These are phyloP conservation scores for Epicoccum nigrum DNA, from an alignment of 2,329 filamentous ascomycete species.

Conservation along the genomic window DNA sequence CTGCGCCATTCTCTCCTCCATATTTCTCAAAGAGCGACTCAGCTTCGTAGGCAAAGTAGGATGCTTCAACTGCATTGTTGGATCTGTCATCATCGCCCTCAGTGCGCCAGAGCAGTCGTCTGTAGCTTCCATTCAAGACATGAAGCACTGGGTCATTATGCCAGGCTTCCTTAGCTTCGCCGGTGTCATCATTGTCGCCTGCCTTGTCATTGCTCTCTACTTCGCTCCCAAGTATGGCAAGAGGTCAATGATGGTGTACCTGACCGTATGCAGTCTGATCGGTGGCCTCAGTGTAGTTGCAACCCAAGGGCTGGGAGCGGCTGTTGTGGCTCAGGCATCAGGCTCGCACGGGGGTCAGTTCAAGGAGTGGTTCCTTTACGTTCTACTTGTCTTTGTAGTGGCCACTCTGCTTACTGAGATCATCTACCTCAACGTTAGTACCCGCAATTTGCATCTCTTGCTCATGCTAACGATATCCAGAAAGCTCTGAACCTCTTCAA, in stretches of 20 bases:
- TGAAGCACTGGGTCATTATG: slow-evolving; percentile 84
- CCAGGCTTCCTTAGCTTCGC: slow-evolving; percentile 87
- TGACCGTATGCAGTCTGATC: slow-evolving; percentile 93
- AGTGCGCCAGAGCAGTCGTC: slow-evolving; percentile 89
- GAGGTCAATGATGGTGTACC: slow-evolving; percentile 96
- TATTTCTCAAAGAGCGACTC: slow-evolving; percentile 93
- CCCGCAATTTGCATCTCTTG: background rate
- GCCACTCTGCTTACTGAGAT: slow-evolving; percentile 91
- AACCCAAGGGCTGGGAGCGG: slow-evolving; percentile 89
- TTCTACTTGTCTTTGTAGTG: slow-evolving; percentile 88
- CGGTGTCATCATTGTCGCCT: slow-evolving; percentile 79
- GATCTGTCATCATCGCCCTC: slow-evolving; percentile 90
- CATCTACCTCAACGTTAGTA: slow-evolving; percentile 88
- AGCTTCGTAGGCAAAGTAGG: slow-evolving; percentile 96
- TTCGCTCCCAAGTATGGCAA: slow-evolving; percentile 88
- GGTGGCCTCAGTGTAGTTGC: slow-evolving; percentile 93
- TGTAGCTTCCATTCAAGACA: slow-evolving; percentile 85
- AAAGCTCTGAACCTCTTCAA: slow-evolving; percentile 99
- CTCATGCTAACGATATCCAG: slow-evolving; percentile 59
- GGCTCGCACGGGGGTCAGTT: slow-evolving; percentile 78
- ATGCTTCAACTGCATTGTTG: slow-evolving; percentile 93
- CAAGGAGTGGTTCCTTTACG: slow-evolving; percentile 96
- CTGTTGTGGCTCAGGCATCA: slow-evolving; percentile 83
- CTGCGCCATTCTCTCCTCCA: slow-evolving; percentile 86
- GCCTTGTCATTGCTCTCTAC: slow-evolving; percentile 75